Base-by-base conservation (phyloP, 208 protist genomes). In the Trypanosoma rangeli region DNA sequence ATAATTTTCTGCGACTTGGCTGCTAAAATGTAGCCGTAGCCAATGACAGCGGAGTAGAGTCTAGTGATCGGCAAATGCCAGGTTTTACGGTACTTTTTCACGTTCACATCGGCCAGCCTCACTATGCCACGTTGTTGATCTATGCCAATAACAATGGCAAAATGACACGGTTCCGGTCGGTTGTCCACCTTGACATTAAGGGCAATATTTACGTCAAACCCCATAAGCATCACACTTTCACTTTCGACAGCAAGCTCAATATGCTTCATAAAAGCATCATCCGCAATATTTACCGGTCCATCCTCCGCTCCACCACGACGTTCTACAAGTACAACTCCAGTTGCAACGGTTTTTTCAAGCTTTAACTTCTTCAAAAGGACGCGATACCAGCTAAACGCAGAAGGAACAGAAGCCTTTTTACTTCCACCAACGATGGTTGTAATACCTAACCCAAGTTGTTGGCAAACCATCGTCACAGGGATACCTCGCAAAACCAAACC, bases 21-120 rank as follows among this genome's bases (percentile, higher is more conserved):
- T 9, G 84, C 83, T 16, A 94, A 68, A 42, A 96, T 92, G 82
- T 94, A 97, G 68, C 92, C 92, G 68, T 91, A 95, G 46, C 88
- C 88, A 84, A 97, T 97, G 48, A 90, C 78, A 9, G 92, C 87
- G 59, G 85, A 88, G 78, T 95, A 93, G 13, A 97, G 79, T 0
- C 88, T 76, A 2, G 62, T 59, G 37, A 95, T 54, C 13, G 86
- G 88, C 15, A 94, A 69, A 77, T 95, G 84, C 90, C 92, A 97
- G 55, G 85, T 92, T 80, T 95, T 95, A 54, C 90, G 82, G 76
- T 93, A 97, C 26, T 89, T 86, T 71, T 93, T 93, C 49, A 94
- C 86, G 67, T 93, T 94, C 20, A 97, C 92, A 66, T 97, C 92
- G 1, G 88, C 92, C 24, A 97, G 69, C 13, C 87, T 85, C 64